Conservation (phyloP, 164 flowering plant species). For the Liquidambar formosana region DNA sequence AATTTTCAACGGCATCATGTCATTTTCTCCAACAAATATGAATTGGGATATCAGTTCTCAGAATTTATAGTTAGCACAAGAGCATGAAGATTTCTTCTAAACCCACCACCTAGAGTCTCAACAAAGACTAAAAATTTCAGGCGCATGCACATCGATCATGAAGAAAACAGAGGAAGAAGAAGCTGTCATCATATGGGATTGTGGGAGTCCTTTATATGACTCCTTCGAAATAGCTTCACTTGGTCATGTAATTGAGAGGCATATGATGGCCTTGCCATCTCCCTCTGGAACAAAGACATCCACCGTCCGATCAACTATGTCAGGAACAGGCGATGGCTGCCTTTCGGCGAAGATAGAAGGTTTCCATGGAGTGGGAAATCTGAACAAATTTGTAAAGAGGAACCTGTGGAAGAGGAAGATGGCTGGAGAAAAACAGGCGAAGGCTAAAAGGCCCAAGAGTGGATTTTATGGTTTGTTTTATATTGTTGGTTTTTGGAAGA, state of each 20-base stretch:
- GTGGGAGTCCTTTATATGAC: constrained; percentile 42
- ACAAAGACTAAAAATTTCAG: too few relatives aligned
- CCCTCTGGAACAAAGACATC: not conserved
- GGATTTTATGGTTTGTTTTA: not conserved
- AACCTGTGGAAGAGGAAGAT: constrained; percentile 1
- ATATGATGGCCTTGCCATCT: constrained; percentile 23
- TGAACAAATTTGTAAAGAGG: constrained; percentile 1
- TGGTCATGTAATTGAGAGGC: constrained; percentile 25
- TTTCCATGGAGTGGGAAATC: not conserved
- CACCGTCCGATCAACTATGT: not conserved
- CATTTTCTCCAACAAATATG: not conserved
- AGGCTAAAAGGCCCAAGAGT: not conserved
- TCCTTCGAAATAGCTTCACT: constrained; percentile 33
- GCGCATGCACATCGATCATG: not conserved
- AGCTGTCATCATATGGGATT: constrained; percentile 20
- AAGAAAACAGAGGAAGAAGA: constrained; percentile 10
- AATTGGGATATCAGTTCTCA: too few relatives aligned
- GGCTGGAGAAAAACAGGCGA: too few relatives aligned
- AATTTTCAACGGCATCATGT: too few relatives aligned
- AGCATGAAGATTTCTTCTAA: too few relatives aligned
- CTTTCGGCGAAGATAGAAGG: not conserved
- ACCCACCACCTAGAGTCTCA: too few relatives aligned
- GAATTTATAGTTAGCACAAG: too few relatives aligned
- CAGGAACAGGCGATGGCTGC: not conserved
- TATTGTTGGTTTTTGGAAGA: not conserved